phyloP scores from a whole-genome alignment of 768 basidiomycete species.

The Boletus pseudo-olivaceus region DNA sequence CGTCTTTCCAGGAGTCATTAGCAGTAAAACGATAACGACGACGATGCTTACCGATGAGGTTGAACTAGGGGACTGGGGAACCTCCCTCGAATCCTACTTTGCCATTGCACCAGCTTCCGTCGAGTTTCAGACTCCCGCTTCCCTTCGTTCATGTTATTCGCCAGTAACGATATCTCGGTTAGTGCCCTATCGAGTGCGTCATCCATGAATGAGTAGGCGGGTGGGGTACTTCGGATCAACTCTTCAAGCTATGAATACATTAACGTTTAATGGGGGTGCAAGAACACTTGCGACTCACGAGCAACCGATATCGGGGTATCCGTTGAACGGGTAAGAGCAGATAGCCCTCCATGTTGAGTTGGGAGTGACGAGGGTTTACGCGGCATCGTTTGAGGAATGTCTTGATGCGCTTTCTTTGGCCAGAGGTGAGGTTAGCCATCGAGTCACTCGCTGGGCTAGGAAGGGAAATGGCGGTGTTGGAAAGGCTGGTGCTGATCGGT shows the following conservation, averaged over 20 bases:
- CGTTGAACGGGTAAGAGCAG: slow-evolving; percentile 93
- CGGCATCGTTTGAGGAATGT: slow-evolving; percentile 87
- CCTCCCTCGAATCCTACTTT: slow-evolving; percentile 80
- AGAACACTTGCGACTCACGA: slow-evolving; percentile 52
- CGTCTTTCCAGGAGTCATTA: slow-evolving; percentile 46
- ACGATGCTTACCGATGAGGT: slow-evolving; percentile 74
- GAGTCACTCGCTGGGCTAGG: slow-evolving; percentile 41
- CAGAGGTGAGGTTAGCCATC: slow-evolving; percentile 60
- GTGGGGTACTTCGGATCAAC: slow-evolving; percentile 80
- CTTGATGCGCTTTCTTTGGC: slow-evolving; percentile 87
- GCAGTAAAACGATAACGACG: not conserved
- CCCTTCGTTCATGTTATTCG: slow-evolving; percentile 97
- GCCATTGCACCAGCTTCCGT: slow-evolving; percentile 87
- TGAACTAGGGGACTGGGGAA: slow-evolving; percentile 98
- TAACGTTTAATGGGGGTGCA: not conserved
- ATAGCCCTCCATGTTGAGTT: slow-evolving; percentile 92
- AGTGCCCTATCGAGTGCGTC: slow-evolving; percentile 85
- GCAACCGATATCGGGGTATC: slow-evolving; percentile 91
- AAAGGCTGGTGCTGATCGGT: slow-evolving; percentile 55
- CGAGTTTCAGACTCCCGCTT: slow-evolving; percentile 94
- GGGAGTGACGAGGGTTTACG: slow-evolving; percentile 85
- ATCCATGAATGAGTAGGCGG: slow-evolving; percentile 66
- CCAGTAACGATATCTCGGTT: slow-evolving; percentile 81
- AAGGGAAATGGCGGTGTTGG: slow-evolving; percentile 50
- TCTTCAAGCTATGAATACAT: slow-evolving; percentile 62